phyloP scores from a whole-genome alignment of 768 basidiomycete genomes.

The Rickenella mellea region DNA sequence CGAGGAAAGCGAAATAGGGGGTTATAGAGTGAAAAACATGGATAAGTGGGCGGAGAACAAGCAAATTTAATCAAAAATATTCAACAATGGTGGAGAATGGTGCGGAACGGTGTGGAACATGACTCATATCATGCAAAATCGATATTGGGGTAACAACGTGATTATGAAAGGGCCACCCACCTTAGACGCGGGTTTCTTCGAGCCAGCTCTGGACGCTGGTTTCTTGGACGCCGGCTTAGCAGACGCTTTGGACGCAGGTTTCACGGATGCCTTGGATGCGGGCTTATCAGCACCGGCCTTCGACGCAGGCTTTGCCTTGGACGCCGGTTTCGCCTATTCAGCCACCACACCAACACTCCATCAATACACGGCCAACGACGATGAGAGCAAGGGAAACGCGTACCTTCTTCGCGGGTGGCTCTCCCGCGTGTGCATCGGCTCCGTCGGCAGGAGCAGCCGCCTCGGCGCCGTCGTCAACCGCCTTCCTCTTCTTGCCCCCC shows the following conservation, averaged over 20 bases:
- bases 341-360: too few species aligned
- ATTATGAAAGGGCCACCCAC: conserved; percentile 15
- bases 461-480: conserved; percentile 30
- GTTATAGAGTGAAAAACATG: conserved; percentile 3
- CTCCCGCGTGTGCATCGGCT: conserved; percentile 23
- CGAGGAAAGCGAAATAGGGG: conserved; percentile 28
- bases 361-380: neutral
- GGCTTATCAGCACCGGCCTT: conserved; percentile 20
- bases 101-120: conserved; percentile 5
- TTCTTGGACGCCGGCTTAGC: conserved; percentile 32
- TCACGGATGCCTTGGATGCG: conserved; percentile 18
- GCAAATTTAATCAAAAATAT: neutral
- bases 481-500: conserved; percentile 46
- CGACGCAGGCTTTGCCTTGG: conserved; percentile 34
- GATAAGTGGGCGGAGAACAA: neutral
- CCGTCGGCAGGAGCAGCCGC: conserved; percentile 26
- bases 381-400: conserved; percentile 7
- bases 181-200: conserved; percentile 57
- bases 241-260: conserved; percentile 31
- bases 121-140: neutral
- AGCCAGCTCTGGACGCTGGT: conserved; percentile 41
- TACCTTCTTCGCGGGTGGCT: conserved; percentile 62
- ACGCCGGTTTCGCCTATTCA: conserved; percentile 6
- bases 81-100: too few species aligned
- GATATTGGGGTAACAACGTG: neutral